These are phyloP conservation scores for Phytophthora ohioensis DNA, from an alignment of 352 stramenopile species.

Conservation along the genomic window DNA sequence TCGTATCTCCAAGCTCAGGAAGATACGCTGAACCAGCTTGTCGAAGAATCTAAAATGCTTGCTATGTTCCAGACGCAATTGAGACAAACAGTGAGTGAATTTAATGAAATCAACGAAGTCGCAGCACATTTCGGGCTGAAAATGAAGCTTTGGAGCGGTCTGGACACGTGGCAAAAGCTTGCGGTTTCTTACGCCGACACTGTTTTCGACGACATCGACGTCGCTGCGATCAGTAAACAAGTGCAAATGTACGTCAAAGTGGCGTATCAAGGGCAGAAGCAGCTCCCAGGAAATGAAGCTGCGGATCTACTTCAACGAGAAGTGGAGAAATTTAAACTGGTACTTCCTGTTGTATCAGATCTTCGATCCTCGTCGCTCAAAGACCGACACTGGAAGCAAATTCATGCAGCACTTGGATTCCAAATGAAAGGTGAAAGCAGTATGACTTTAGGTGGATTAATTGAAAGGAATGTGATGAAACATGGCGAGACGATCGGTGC, in stretches of 20 bases:
- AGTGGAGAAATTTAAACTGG: conserved; percentile 92
- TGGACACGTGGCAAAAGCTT: conserved; percentile 88
- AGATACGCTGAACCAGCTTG: conserved; percentile 71
- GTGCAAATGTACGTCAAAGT: conserved; percentile 91
- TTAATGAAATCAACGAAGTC: conserved; percentile 91
- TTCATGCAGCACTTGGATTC: conserved; percentile 88
- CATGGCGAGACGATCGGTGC: conserved; percentile 89
- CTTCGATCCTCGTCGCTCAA: conserved; percentile 70
- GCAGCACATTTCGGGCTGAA: conserved; percentile 90
- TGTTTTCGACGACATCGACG: conserved; percentile 91
- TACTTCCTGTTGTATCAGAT: conserved; percentile 83
- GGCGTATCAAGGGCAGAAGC: conserved; percentile 87
- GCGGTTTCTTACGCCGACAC: conserved; percentile 82
- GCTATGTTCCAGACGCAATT: conserved; percentile 91
- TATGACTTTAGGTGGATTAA: conserved; percentile 89
- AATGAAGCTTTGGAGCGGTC: conserved; percentile 90
- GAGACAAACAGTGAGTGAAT: conserved; percentile 90
- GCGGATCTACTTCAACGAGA: conserved; percentile 82
- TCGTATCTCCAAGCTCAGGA: conserved; percentile 78
- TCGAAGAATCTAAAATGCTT: conserved; percentile 87
- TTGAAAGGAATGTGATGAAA: conserved; percentile 89
- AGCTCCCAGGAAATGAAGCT: conserved; percentile 88
- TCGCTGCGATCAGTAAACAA: conserved; percentile 87
- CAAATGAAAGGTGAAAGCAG: conserved; percentile 81
- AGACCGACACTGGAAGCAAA: conserved; percentile 81